Conservation (phyloP, 1,284 basidiomycete genomes). For the Ceratobasidium sp. region DNA sequence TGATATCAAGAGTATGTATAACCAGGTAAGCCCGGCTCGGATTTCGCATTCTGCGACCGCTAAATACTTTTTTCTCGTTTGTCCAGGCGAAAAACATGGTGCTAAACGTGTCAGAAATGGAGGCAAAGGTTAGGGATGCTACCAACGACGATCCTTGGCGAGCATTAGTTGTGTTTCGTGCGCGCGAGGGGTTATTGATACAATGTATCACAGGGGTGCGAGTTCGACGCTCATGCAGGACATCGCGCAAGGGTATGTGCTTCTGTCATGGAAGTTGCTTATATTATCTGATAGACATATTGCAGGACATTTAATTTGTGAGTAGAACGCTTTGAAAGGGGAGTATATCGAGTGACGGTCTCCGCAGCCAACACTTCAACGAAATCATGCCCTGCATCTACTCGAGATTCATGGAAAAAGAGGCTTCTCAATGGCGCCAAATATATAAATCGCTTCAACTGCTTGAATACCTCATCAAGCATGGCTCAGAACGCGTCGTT, state of each 20-base stretch:
- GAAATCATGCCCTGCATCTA: constrained; percentile 99
- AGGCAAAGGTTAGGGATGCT: constrained; percentile 95
- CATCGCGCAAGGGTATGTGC: constrained; percentile 88
- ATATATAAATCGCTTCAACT: constrained; percentile 99
- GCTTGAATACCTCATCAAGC: constrained; percentile 94
- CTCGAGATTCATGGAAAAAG: constrained; percentile 94
- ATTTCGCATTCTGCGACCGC: background rate
- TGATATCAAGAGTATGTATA: constrained; percentile 93
- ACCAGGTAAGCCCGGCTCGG: constrained; percentile 64
- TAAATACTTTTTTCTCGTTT: constrained; percentile 10
- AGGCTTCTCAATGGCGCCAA: constrained; percentile 97
- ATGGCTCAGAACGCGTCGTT: constrained; percentile 97
- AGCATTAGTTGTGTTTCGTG: constrained; percentile 47
- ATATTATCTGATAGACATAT: constrained; percentile 7
- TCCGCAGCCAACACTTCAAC: constrained; percentile 90
- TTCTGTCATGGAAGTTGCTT: background rate
- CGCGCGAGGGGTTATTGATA: constrained; percentile 12
- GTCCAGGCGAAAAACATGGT: constrained; percentile 88
- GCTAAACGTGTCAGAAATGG: constrained; percentile 95
- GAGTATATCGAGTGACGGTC: background rate
- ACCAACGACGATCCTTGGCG: constrained; percentile 99
- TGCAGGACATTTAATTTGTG: constrained; percentile 90
- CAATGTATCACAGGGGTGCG: constrained; percentile 75
- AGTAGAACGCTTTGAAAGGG: constrained; percentile 51
- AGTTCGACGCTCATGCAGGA: constrained; percentile 99